Evolutionary conservation across 345 rosid genomes (phyloP).

Genomic region (Lagerstroemia speciosa): DNA sequence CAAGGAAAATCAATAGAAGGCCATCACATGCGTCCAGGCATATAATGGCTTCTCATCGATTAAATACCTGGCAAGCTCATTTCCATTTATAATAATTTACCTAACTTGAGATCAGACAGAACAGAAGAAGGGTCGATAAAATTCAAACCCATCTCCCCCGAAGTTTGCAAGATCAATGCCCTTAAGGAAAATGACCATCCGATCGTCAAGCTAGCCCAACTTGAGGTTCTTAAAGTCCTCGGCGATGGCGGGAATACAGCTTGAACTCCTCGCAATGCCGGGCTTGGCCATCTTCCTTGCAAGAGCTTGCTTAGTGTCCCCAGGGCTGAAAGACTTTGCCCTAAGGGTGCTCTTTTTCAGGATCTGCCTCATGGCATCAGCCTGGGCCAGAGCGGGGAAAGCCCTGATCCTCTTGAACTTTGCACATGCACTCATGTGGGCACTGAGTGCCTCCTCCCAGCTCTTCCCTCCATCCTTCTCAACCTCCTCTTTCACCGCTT

Average conservation of each 20-base stretch:
- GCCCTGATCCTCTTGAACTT: conserved; percentile 82
- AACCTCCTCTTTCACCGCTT: conserved; percentile 86
- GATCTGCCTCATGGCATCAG: conserved; percentile 83
- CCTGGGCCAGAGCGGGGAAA: conserved; percentile 68
- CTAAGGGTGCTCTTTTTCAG: conserved; percentile 44
- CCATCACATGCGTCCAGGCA: not conserved
- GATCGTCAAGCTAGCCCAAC: not conserved
- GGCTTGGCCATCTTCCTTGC: conserved; percentile 22
- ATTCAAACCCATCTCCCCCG: not conserved
- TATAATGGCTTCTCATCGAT: not conserved
- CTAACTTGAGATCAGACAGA: not conserved
- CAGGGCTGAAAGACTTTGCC: conserved; percentile 41
- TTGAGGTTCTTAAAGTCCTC: not conserved
- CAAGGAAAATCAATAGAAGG: not conserved
- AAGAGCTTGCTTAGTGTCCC: conserved; percentile 25
- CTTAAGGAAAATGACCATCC: not conserved
- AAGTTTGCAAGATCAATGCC: not conserved
- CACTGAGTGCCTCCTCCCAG: conserved; percentile 50
- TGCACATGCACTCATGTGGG: conserved; percentile 67
- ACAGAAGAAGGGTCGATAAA: not conserved
- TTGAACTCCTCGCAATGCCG: conserved; percentile 62
- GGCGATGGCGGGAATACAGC: conserved; percentile 76
- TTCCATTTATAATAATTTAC: not conserved
- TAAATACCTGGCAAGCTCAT: not conserved
- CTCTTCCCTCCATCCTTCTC: conserved; percentile 43